These are phyloP conservation scores for Trichocladium antarcticum DNA, from an alignment of 495 filamentous ascomycete species.

Conservation along the genomic window DNA sequence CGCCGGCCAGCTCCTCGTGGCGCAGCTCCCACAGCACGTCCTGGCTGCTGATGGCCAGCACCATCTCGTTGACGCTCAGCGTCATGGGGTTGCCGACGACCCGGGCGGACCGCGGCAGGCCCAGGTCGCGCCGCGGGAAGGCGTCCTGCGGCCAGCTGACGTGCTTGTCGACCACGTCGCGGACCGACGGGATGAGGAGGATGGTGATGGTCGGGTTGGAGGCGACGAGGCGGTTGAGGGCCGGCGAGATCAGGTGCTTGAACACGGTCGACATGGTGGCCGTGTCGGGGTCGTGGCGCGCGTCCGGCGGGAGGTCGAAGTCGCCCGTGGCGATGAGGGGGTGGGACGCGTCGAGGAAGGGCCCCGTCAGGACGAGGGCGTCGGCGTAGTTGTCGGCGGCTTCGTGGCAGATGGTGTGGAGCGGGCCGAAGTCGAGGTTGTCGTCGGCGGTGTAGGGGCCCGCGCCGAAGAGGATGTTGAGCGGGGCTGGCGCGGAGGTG, in stretches of 20 bases:
- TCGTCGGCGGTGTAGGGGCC: conserved; percentile 89
- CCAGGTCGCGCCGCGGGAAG: conserved; percentile 56
- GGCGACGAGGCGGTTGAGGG: conserved; percentile 52
- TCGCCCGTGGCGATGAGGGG: conserved; percentile 80
- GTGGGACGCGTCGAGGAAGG: conserved; percentile 85
- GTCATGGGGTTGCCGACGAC: conserved; percentile 83
- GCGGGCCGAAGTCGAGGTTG: conserved; percentile 77
- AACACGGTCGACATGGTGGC: conserved; percentile 76
- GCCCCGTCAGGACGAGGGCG: conserved; percentile 68
- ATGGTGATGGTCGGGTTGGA: conserved; percentile 67
- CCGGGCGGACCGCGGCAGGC: conserved; percentile 58
- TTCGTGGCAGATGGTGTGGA: conserved; percentile 66
- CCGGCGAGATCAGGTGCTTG: conserved; percentile 59
- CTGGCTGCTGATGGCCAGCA: conserved; percentile 68
- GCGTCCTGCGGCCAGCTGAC: conserved; percentile 85
- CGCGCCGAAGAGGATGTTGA: conserved; percentile 65
- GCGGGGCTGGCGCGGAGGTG: conserved; percentile 44
- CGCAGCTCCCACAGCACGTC: conserved; percentile 74
- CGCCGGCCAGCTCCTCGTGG: conserved; percentile 56
- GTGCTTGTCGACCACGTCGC: conserved; percentile 74
- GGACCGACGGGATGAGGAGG: conserved; percentile 71
- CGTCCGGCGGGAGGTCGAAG: conserved; percentile 72
- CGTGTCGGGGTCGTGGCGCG: conserved; percentile 56
- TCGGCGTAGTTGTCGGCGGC: conserved; percentile 68
- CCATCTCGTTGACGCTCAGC: conserved; percentile 71